A percentile compares a stretch with the other conserved stretches of the same genome.
Evolutionary conservation across 2,329 filamentous ascomycete species (phyloP).

Genomic region (Aspergillus sp.): DNA sequence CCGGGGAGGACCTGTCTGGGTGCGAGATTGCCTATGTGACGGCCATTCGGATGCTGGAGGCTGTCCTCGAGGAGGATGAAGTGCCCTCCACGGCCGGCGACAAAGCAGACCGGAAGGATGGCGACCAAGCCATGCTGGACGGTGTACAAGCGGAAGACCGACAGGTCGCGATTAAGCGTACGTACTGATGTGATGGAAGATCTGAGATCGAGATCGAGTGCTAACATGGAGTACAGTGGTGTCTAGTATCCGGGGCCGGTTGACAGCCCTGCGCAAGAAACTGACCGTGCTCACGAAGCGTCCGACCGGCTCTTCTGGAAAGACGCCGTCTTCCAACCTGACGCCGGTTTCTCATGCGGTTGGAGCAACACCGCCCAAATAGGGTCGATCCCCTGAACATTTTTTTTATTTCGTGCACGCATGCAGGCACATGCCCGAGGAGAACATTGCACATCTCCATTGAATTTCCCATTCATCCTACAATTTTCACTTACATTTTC

Average conservation of each 20-base stretch:
- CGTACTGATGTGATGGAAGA: slow-evolving; percentile 26
- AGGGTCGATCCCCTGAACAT: slow-evolving; percentile 4
- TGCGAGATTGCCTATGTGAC: slow-evolving; percentile 94
- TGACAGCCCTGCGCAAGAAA: slow-evolving; percentile 50
- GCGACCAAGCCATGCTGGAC: slow-evolving; percentile 40
- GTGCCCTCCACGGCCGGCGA: slow-evolving; percentile 34
- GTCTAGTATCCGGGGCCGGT: slow-evolving; percentile 48
- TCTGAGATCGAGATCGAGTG: background rate
- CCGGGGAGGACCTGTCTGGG: slow-evolving; percentile 79
- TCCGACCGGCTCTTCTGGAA: slow-evolving; percentile 37
- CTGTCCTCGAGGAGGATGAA: slow-evolving; percentile 82
- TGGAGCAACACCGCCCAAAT: slow-evolving; percentile 35
- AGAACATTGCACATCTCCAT: slow-evolving; percentile 11
- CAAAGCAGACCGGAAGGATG: slow-evolving; percentile 27
- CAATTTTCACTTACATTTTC: background rate
- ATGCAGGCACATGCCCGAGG: slow-evolving; percentile 17
- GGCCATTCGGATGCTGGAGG: slow-evolving; percentile 91
- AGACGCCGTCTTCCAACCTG: slow-evolving; percentile 29
- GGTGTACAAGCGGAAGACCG: slow-evolving; percentile 48
- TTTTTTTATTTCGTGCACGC: slow-evolving; percentile 2
- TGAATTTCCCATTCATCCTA: slow-evolving; percentile 5
- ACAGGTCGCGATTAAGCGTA: slow-evolving; percentile 50
- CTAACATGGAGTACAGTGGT: slow-evolving; percentile 42
- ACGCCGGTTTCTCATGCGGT: slow-evolving; percentile 32
- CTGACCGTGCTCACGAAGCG: slow-evolving; percentile 49